phyloP scores from a whole-genome alignment of 768 basidiomycete species.

The Candolleomyces eurysporus region DNA sequence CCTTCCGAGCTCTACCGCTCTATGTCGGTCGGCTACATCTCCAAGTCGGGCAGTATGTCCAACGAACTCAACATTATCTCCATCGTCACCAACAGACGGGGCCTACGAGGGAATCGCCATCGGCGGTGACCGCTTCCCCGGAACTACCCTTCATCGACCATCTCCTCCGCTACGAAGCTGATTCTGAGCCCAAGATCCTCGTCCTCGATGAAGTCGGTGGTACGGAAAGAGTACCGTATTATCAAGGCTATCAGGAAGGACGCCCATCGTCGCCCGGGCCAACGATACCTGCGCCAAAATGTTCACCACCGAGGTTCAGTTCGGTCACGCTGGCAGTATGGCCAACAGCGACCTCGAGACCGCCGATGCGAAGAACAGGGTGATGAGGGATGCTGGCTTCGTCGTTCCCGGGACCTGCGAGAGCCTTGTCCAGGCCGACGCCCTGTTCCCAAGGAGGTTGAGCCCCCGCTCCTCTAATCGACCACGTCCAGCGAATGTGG shows the following conservation, averaged over 20 bases:
- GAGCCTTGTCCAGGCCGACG: slow-evolving; percentile 65
- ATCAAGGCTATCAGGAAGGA: slow-evolving; percentile 97
- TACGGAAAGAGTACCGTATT: slow-evolving; percentile 97
- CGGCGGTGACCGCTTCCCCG: slow-evolving; percentile 98
- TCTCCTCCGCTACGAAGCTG: slow-evolving; percentile 93
- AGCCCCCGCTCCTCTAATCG: slow-evolving; percentile 98
- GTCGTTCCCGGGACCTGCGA: slow-evolving; percentile 94
- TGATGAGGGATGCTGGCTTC: slow-evolving; percentile 94
- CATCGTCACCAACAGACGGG: slow-evolving; percentile 90
- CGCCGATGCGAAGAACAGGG: slow-evolving; percentile 95
- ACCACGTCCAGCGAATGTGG: slow-evolving; percentile 99
- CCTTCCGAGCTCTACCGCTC: slow-evolving; percentile 97
- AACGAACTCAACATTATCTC: slow-evolving; percentile 99
- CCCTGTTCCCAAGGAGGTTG: slow-evolving; percentile 71
- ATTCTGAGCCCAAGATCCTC: slow-evolving; percentile 98
- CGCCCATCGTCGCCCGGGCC: slow-evolving; percentile 99
- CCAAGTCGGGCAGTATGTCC: slow-evolving; percentile 99
- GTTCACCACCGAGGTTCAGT: slow-evolving; percentile 99
- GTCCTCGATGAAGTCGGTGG: slow-evolving; percentile 99
- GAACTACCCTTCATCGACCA: slow-evolving; percentile 99
- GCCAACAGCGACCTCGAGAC: slow-evolving; percentile 98
- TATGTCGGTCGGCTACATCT: slow-evolving; percentile 97
- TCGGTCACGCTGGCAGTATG: slow-evolving; percentile 98
- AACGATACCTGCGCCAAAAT: slow-evolving; percentile 99
- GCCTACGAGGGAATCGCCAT: slow-evolving; percentile 99